These are phyloP conservation scores for Boletus rubroflammeus DNA, from an alignment of 768 basidiomycete genomes.

Conservation along the genomic window DNA sequence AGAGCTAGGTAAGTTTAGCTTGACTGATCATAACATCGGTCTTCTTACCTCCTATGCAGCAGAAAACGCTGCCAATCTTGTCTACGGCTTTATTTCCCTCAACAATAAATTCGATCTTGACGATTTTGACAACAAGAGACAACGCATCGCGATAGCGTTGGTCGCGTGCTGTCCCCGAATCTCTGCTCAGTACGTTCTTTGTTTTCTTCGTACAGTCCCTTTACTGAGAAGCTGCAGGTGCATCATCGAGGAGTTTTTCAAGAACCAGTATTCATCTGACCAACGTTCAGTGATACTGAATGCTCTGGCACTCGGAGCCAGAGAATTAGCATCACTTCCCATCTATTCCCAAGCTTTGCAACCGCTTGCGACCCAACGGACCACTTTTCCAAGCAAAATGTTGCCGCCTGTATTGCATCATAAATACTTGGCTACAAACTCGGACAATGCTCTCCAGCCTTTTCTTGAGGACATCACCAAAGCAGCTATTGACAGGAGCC, in stretches of 20 bases:
- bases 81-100: constrained; percentile 65
- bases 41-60: constrained; percentile 43
- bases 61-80: constrained; percentile 86
- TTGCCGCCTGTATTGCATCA: constrained; percentile 71
- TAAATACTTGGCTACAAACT: constrained; percentile 51
- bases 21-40: not conserved
- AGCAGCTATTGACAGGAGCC: constrained; percentile 58
- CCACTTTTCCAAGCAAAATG: constrained; percentile 76
- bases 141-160: constrained; percentile 74
- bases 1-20: constrained; percentile 63
- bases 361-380: constrained; percentile 32
- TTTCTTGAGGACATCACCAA: constrained; percentile 63
- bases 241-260: constrained; percentile 91
- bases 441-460: constrained; percentile 44
- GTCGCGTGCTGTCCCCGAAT: constrained; percentile 74
- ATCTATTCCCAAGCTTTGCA: constrained; percentile 26
- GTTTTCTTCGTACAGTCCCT: not conserved
- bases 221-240: constrained; percentile 43
- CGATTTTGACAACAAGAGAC: constrained; percentile 70
- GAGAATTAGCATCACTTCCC: constrained; percentile 66
- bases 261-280: constrained; percentile 83
- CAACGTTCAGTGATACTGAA: constrained; percentile 86
- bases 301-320: constrained; percentile 79
- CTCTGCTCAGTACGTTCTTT: constrained; percentile 67
- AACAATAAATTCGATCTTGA: constrained; percentile 85